Conservation (phyloP, 1,139 yeast genomes). For the Lodderomyces parapsilosis region DNA sequence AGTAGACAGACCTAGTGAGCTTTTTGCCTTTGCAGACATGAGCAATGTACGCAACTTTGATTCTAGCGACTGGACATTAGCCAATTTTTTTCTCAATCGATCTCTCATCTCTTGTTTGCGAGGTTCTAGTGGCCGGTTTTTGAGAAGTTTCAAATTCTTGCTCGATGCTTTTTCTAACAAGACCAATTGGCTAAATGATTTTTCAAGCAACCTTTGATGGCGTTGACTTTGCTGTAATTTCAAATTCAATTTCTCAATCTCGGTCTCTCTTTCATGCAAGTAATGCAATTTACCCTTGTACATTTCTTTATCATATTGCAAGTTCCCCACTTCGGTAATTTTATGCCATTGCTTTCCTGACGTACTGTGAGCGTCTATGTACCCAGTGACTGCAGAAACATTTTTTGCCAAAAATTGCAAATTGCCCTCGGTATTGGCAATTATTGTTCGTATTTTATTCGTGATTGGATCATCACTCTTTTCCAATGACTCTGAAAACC, state of each 20-base stretch:
- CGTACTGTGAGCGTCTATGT: slow-evolving; percentile 13
- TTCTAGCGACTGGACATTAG: slow-evolving; percentile 18
- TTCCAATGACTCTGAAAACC: slow-evolving; percentile 8
- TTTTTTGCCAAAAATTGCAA: slow-evolving; percentile 17
- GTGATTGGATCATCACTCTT: slow-evolving; percentile 7
- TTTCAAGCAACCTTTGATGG: slow-evolving; percentile 18
- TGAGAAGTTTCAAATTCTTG: slow-evolving; percentile 9
- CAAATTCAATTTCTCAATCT: slow-evolving; percentile 6
- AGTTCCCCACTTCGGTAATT: slow-evolving; percentile 4
- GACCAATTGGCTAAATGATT: slow-evolving; percentile 18
- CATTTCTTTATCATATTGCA: slow-evolving; percentile 2
- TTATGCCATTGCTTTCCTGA: slow-evolving; percentile 2
- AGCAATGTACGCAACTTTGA: slow-evolving; percentile 19
- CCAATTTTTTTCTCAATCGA: slow-evolving; percentile 20
- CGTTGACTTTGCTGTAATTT: slow-evolving; percentile 15
- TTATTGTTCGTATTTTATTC: slow-evolving; percentile 17
- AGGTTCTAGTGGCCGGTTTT: slow-evolving; percentile 23
- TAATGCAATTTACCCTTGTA: slow-evolving; percentile 1
- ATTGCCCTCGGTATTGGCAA: slow-evolving; percentile 21
- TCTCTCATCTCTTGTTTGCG: slow-evolving; percentile 20
- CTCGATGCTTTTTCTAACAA: slow-evolving; percentile 12
- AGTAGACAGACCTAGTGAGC: slow-evolving; percentile 15
- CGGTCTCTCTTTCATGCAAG: slow-evolving; percentile 2
- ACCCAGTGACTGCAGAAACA: slow-evolving; percentile 12
- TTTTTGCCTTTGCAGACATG: slow-evolving; percentile 28